Base-by-base conservation (phyloP, 2,329 filamentous ascomycete species). In the Elsinoe australis region DNA sequence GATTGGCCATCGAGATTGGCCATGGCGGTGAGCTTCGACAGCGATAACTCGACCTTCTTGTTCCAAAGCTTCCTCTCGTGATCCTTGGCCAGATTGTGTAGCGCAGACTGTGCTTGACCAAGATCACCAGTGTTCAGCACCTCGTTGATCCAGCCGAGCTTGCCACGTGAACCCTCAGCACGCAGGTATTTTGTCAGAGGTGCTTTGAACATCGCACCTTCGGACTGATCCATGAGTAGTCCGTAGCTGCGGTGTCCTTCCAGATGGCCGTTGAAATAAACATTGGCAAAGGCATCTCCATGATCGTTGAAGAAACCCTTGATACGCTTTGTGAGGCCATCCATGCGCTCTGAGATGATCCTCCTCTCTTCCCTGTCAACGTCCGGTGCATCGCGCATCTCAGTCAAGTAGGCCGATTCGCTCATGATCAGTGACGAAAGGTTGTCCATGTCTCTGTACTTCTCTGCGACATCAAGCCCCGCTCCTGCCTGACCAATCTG, bases 71-170 rank as follows among this genome's bases (percentile, higher is more conserved):
- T 83, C 46, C 79, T 76, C 63, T 95, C 89, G 47, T 80, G 78
- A 42, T 75, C 73, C 15, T 82, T 69, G 0, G 86, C 88, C 15
- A 89, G 73, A 5, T 78, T 71, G 34, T 85, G 71, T 38, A 98
- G 73, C 0, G 82, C 83, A 33, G 79, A 69, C 4, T 83, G 82
- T 8, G 90, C 89, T 49, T 79, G 76, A 9, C 78, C 71, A 53
- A 87, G 87, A 57, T 95, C 80, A 51, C 80, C 74, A 61, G 92
- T 85, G 18, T 78, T 75, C 52, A 81, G 74, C 5, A 96, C 76
- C 61, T 96, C 89, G 62, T 98, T 94, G 68, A 98, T 94, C 92
- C 92, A 98, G 41, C 83, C 82, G 35, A 98, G 74, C 58, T 87
- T 87, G 21, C 83, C 82, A 53, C 87, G 79, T 53, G 81, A 75